These are phyloP conservation scores for Starmerella apis DNA, from an alignment of 805 yeast genomes.

Conservation along the genomic window DNA sequence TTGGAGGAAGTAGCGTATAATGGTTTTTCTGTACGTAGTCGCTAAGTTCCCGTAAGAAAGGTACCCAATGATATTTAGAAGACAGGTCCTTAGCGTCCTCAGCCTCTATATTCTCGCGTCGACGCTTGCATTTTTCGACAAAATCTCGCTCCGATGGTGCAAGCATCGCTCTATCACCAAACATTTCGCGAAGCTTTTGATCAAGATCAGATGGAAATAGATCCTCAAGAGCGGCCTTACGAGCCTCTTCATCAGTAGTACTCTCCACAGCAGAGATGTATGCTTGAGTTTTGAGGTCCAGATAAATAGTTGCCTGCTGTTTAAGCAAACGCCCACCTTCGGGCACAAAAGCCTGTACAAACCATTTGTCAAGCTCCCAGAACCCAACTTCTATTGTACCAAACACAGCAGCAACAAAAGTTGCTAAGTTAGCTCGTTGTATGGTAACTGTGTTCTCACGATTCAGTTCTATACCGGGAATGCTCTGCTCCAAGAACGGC, in stretches of 20 bases:
- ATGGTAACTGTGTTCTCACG: conserved; percentile 45
- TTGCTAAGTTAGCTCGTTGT: conserved; percentile 76
- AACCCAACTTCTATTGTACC: conserved; percentile 83
- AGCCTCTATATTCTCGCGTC: conserved; percentile 52
- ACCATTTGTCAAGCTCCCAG: conserved; percentile 71
- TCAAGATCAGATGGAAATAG: conserved; percentile 57
- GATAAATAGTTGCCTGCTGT: conserved; percentile 64
- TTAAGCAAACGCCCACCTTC: conserved; percentile 54
- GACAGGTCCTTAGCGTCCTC: conserved; percentile 41
- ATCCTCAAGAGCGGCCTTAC: conserved; percentile 58
- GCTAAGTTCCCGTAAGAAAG: conserved; percentile 65
- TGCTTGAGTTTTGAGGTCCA: conserved; percentile 92
- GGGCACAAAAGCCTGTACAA: conserved; percentile 81
- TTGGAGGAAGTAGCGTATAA: conserved; percentile 20
- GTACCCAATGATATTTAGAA: conserved; percentile 75
- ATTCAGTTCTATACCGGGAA: conserved; percentile 19
- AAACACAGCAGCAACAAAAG: conserved; percentile 75
- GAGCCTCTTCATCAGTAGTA: conserved; percentile 40
- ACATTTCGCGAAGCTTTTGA: conserved; percentile 32
- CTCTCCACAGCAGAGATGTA: conserved; percentile 71
- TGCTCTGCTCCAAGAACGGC: conserved; percentile 20
- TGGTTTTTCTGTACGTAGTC: conserved; percentile 60
- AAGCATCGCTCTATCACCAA: conserved; percentile 32
- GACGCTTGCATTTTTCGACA: conserved; percentile 55
- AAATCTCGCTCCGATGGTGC: conserved; percentile 77